A percentile compares a stretch with the other conserved stretches of the same genome.
phyloP scores from a whole-genome alignment of 805 yeast genomes.

The Lipomyces kockii region DNA sequence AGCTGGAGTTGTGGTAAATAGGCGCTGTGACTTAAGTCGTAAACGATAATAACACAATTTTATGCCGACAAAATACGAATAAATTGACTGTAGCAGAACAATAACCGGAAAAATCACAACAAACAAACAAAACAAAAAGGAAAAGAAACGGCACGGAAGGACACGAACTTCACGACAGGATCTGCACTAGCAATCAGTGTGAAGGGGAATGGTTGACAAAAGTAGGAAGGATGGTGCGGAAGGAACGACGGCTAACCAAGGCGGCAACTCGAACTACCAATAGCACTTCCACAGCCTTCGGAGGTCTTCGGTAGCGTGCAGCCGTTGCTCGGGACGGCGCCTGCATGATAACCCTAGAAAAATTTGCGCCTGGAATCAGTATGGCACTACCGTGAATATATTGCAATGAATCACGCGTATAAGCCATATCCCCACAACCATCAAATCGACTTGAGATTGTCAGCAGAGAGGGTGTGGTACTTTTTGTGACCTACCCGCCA shows the following conservation, averaged over 20 bases:
- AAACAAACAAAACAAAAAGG: slow-evolving; percentile 6
- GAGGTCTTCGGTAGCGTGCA: neutral
- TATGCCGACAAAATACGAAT: slow-evolving; percentile 6
- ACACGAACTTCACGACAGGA: neutral
- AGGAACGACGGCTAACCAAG: neutral
- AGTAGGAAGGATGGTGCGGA: slow-evolving; percentile 10
- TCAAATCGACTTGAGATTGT: neutral
- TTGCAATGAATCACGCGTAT: neutral
- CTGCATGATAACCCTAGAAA: neutral
- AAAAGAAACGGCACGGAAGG: neutral
- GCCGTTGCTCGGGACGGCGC: neutral
- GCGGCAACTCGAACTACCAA: neutral
- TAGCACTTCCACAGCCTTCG: neutral
- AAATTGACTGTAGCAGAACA: slow-evolving; percentile 3
- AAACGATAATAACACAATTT: neutral
- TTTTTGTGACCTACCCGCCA: neutral
- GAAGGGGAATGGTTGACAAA: slow-evolving; percentile 10
- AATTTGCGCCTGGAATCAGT: neutral
- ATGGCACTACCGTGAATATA: neutral
- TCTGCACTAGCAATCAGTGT: neutral
- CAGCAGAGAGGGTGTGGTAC: neutral
- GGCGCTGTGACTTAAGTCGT: neutral
- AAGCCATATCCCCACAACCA: neutral
- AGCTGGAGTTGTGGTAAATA: neutral
- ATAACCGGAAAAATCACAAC: slow-evolving; percentile 6